phyloP scores from a whole-genome alignment of 1,139 yeast species.

The Hansenula lynferdii region DNA sequence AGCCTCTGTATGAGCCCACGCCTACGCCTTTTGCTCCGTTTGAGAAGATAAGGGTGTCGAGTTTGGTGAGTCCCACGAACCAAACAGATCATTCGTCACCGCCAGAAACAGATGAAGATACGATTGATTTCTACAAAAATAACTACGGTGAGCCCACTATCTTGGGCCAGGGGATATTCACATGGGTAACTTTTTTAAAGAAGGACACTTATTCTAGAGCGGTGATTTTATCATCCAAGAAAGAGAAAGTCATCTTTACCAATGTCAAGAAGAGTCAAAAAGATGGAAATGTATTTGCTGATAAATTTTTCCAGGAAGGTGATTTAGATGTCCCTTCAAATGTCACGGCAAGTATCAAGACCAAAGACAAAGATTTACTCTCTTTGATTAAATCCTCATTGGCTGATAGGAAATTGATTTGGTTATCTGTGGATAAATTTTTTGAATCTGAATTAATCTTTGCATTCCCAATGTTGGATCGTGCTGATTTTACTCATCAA shows the following conservation, averaged over 20 bases:
- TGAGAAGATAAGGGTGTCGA: not conserved
- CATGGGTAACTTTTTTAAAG: not conserved
- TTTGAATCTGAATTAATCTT: slow-evolving; percentile 1
- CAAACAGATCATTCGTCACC: too few relatives aligned
- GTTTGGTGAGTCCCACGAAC: not conserved
- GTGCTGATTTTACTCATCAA: not conserved
- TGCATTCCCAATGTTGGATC: not conserved
- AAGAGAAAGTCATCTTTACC: not conserved
- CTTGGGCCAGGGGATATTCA: not conserved
- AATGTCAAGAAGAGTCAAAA: not conserved
- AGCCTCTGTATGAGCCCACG: too few relatives aligned
- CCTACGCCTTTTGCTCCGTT: too few relatives aligned
- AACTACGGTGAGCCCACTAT: not conserved
- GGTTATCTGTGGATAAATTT: slow-evolving; percentile 2
- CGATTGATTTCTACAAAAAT: not conserved
- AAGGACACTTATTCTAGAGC: slow-evolving; percentile 1
- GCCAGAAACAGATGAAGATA: not conserved
- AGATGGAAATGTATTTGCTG: not conserved
- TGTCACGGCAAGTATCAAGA: too few relatives aligned
- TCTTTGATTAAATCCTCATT: not conserved
- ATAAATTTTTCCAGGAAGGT: not conserved
- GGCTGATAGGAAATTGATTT: not conserved
- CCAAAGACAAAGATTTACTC: not conserved
- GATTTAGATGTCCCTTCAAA: not conserved
- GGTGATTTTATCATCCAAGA: not conserved